Evolutionary conservation across 2,329 filamentous ascomycete genomes (phyloP), one percentile per base, ranked within the genome.

Genomic region (Colletotrichum viniferum): DNA sequence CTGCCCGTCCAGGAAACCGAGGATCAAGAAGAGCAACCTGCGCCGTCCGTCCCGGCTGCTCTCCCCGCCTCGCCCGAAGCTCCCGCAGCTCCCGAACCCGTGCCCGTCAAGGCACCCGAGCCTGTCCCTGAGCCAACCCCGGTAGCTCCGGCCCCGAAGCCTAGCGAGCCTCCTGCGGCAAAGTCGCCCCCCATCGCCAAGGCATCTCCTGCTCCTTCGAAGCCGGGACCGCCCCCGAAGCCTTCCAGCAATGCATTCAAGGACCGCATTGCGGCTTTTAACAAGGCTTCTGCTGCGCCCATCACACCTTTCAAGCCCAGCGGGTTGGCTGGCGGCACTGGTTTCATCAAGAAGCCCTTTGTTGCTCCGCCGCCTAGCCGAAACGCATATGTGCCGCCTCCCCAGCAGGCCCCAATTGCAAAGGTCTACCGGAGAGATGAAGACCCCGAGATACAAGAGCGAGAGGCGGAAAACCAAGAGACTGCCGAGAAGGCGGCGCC

Each of bases 251-350:
- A 91, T 81, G 95, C 97, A 3, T 98, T 99, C 87, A 96, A 92
- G 82, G 97, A 98, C 85, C 94, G 97, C 77, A 98, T 99, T 82
- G 97, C 97, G 38, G 96, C 97, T 60, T 99, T 99, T 87, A 99
- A 99, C 85, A 97, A 96, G 83, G 88, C 95, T 60, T 92, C 94
- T 48, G 95, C 96, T 7, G 92, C 96, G 4, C 97, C 97, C 10
- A 88, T 97, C 76, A 91, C 95, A n/a, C 97, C 97, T 2, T 96
- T 97, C 86, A 98, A 98, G 82, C 95, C 96, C 24, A 89, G 90
- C 75, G 92, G 92, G 3, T 85, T 93, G 30, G 87, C 89, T 34
- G 89, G 89, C 74, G 87, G 90, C 63, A 89, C 90, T 77, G 89
- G 89, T 69, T 98, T 98, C 81, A 93, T 99, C 85, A 98, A 96